Base-by-base conservation (phyloP, 345 rosid genomes). In the Eutrema yunnanense region DNA sequence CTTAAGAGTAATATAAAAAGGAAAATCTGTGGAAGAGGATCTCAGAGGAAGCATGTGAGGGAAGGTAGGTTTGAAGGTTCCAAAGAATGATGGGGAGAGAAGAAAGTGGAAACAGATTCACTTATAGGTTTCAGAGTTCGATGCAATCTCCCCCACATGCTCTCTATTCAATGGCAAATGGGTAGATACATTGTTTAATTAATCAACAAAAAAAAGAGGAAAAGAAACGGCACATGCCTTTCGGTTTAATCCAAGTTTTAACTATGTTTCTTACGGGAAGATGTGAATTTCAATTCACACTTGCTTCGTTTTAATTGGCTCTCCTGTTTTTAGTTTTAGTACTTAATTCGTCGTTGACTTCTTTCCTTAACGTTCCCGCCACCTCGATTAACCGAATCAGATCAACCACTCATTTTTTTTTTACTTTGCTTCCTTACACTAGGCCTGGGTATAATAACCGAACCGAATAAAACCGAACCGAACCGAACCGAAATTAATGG, bases 41-140 rank as follows among this genome's bases (percentile, higher is more conserved):
- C 37, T 73, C 44, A 73, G 60, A 74, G 46, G 44, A 32, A 65
- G 71, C 65, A 69, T 69, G 79, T 76, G 79, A 62, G 4, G 64
- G 69, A 68, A 75, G 74, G 51, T 75, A 34, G 36, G 69, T 27
- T 68, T 75, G 74, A 75, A 68, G 73, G 68, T 75, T 75, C 73
- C 72, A 66, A 58, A 74, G 73, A 26, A 66, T 43, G 62, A 60
- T 67, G 68, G 42, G 47, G 56, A 73, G 62, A 73, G 66, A 65
- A 43, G 43, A 46, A 22, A 46, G 8, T 51, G 49, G 30, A 67
- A n/a, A 37, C 46, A 75, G 69, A 69, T 75, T 68, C 26, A 68
- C 79, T 61, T 61, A n/a, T n/a, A 52, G 79, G 74, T 69, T 69
- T 69, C 38, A 50, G 64, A 58, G 59, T 60, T 43, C 55, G 67